phyloP scores from a whole-genome alignment of 1,139 yeast genomes.

The Suhomyces coccinellae region DNA sequence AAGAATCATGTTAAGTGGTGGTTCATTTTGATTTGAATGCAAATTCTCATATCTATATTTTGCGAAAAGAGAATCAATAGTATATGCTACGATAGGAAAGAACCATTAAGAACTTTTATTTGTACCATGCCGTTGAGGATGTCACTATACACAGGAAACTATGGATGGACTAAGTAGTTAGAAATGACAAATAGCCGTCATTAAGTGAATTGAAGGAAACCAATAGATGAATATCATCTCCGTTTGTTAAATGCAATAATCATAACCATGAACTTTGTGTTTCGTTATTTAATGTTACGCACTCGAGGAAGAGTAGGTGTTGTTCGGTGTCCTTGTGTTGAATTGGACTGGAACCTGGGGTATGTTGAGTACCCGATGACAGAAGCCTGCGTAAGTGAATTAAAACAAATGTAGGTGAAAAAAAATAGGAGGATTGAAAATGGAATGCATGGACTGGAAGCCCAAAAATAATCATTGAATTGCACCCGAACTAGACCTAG shows the following conservation, averaged over 20 bases:
- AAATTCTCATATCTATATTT: too few relatives aligned
- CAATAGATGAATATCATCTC: constrained; percentile 6
- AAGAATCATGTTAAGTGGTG: too few relatives aligned
- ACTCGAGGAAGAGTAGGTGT: constrained; percentile 11
- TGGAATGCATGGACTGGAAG: neutral
- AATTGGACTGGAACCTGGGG: constrained; percentile 19
- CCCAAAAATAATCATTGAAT: neutral
- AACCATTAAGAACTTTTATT: constrained; percentile 4
- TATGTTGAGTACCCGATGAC: constrained; percentile 29
- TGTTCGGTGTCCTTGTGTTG: constrained; percentile 13
- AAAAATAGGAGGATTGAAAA: neutral
- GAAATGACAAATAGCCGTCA: constrained; percentile 17
- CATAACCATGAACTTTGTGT: constrained; percentile 17
- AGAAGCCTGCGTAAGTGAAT: constrained; percentile 32
- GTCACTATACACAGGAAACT: constrained; percentile 32
- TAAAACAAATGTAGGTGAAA: constrained; percentile 12
- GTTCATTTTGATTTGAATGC: too few relatives aligned
- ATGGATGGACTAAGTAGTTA: constrained; percentile 10
- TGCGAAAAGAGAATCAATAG: too few relatives aligned
- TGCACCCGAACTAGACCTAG: neutral
- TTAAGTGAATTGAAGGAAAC: constrained; percentile 26
- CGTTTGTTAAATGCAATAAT: constrained; percentile 16
- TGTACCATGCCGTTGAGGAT: constrained; percentile 34
- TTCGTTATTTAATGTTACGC: constrained; percentile 18
- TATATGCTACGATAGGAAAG: too few relatives aligned